A percentile compares a stretch with the other conserved stretches of the same genome.
phyloP scores from a whole-genome alignment of 306 rosid genomes.

The Medicago lupulina region DNA sequence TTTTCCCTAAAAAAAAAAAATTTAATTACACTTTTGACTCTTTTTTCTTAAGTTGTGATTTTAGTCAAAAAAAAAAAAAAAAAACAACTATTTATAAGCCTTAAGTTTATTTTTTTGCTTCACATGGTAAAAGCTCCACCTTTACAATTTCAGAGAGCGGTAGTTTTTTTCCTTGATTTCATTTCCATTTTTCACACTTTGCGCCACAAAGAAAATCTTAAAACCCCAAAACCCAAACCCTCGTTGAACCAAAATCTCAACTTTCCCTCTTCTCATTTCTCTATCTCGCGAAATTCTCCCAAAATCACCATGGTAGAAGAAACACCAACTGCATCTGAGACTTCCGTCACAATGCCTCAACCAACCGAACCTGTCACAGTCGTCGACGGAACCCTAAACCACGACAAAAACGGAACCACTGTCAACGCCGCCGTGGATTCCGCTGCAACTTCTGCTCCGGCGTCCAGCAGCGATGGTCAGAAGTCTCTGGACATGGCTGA shows the following conservation, averaged over 20 bases:
- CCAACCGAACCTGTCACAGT: slow-evolving; percentile 30
- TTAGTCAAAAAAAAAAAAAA: no score
- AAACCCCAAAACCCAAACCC: slow-evolving; percentile 40
- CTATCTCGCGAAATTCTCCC: slow-evolving; percentile 7
- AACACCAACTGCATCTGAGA: slow-evolving; percentile 55
- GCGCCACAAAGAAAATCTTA: slow-evolving; percentile 49
- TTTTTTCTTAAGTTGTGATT: no score
- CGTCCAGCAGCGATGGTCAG: slow-evolving; percentile 50
- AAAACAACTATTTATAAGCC: no score
- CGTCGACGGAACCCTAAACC: slow-evolving; percentile 47
- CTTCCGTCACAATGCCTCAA: slow-evolving; percentile 50
- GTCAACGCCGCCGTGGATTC: slow-evolving; percentile 56
- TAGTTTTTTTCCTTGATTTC: no score
- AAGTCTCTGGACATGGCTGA: slow-evolving; percentile 61
- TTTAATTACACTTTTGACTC: no score
- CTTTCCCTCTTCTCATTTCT: not conserved
- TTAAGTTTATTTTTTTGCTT: no score
- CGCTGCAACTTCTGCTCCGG: slow-evolving; percentile 46
- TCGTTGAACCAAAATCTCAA: not conserved
- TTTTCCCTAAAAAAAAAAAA: no score
- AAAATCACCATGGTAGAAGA: slow-evolving; percentile 63
- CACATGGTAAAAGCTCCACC: no score
- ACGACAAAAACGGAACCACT: slow-evolving; percentile 46
- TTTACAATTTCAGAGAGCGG: no score
- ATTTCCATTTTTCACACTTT: slow-evolving; percentile 16